Base-by-base conservation (phyloP, 768 basidiomycete species). In the Phylloporus sp. region DNA sequence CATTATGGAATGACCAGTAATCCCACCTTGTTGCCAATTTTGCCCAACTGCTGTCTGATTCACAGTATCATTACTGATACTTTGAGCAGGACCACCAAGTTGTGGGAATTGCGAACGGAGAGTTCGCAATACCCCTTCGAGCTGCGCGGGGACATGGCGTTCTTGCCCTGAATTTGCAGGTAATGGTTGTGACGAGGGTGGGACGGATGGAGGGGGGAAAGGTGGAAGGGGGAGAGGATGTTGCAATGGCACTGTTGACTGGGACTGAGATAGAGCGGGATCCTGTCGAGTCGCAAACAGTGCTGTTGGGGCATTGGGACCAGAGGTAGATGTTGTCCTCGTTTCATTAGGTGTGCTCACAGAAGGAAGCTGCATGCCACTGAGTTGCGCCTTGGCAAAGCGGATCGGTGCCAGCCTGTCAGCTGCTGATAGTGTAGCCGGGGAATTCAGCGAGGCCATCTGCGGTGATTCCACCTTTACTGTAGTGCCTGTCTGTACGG, bases 351-450 rank as follows among this genome's bases (percentile, higher is more conserved):
- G 27, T 14, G 17, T 33, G 27, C 13, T 42, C 39, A 29, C 44
- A 42, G 42, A 10, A 33, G 59, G 49, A 20, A 57, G 48, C 38
- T 51, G 49, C n/a, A 20, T 4, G n/a, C 38, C 29, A 23, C 38
- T n/a, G 24, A 68, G 50, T 8, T 57, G 51, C 2, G 62, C 64
- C 38, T 68, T 66, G 6, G 55, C 64, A 22, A 66, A 66, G 22
- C 64, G 64, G 49, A 66, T 66, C 18, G 64, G 64, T 5, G 66
- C 64, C 6, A 68, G 52, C 48, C 61, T 68, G 29, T 66, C 64
- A 23, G 36, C 10, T 4, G 39, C 45, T 3, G 53, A 53, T 11
- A 21, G 17, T 9, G 24, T 5, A 24, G 27, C 43, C 13, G 54
- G 41, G 10, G 53, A 52, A 20, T 45, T 54, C 29, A 54, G 4